Percentiles rank a stretch among this genome's conserved stretches.
phyloP scores from a whole-genome alignment of 2,329 filamentous ascomycete species.

The Elsinoe fawcettii region DNA sequence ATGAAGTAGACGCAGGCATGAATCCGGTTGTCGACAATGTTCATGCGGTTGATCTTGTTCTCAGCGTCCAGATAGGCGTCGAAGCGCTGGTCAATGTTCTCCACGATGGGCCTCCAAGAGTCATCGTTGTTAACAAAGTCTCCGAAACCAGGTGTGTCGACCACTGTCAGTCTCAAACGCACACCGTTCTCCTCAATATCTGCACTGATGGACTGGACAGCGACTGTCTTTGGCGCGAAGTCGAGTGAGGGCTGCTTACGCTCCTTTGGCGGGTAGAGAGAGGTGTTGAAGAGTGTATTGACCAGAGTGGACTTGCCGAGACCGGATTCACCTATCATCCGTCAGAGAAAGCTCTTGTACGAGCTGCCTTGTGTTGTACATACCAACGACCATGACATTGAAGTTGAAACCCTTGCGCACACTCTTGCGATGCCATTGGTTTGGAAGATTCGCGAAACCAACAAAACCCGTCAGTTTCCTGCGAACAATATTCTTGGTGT shows the following conservation, averaged over 20 bases:
- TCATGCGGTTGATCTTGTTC: conserved; percentile 99
- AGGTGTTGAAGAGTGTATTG: conserved; percentile 99
- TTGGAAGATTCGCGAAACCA: conserved; percentile 95
- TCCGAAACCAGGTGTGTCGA: conserved; percentile 95
- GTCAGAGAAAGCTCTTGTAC: background rate
- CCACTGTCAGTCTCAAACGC: conserved; percentile 88
- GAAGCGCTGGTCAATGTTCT: conserved; percentile 99
- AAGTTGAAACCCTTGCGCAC: conserved; percentile 99
- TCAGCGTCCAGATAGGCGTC: conserved; percentile 97
- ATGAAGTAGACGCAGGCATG: conserved; percentile 99
- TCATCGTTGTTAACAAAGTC: conserved; percentile 99
- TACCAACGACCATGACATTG: conserved; percentile 99
- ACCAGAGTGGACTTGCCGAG: conserved; percentile 98
- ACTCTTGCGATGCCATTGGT: conserved; percentile 99
- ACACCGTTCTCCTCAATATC: conserved; percentile 96
- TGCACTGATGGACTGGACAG: conserved; percentile 48
- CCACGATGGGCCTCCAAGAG: conserved; percentile 96
- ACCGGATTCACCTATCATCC: conserved; percentile 78
- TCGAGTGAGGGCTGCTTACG: conserved; percentile 95
- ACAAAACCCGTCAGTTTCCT: conserved; percentile 98
- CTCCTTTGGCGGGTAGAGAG: conserved; percentile 96
- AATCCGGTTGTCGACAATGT: conserved; percentile 98
- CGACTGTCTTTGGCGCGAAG: conserved; percentile 81
- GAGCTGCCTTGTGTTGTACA: conserved; percentile 37
- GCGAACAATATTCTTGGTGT: conserved; percentile 89